phyloP scores from a whole-genome alignment of 179 eudicot species.

The Beta lomatogona region DNA sequence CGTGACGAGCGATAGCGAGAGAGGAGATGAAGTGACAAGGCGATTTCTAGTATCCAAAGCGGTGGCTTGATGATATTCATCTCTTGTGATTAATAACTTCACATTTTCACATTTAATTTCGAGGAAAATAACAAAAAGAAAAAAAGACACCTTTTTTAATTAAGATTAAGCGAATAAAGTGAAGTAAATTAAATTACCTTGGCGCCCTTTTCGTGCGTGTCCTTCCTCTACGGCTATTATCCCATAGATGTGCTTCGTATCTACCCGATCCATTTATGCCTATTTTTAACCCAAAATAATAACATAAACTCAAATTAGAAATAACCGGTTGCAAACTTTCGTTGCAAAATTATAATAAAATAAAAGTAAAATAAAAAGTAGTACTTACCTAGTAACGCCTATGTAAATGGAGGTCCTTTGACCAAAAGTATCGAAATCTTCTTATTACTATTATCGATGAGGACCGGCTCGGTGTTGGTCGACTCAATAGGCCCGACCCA shows the following conservation, averaged over 20 bases:
- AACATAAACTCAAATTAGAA: too few relatives aligned
- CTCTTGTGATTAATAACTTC: too few relatives aligned
- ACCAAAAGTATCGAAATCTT: conserved; percentile 81
- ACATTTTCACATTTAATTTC: too few relatives aligned
- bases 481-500: conserved; percentile 60
- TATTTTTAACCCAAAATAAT: conserved; percentile 24
- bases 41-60: too few relatives aligned
- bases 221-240: conserved; percentile 97
- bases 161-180: not conserved
- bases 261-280: conserved; percentile 98
- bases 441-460: conserved; percentile 48
- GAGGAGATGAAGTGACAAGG: too few relatives aligned
- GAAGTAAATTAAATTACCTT: too few relatives aligned
- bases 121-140: too few relatives aligned
- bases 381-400: conserved; percentile 83
- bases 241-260: conserved; percentile 99
- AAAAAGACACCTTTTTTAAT: too few relatives aligned
- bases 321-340: too few relatives aligned
- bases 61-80: too few relatives aligned
- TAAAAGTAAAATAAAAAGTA: not conserved
- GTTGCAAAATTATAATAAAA: too few relatives aligned
- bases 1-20: too few relatives aligned
- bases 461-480: conserved; percentile 40
- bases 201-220: conserved; percentile 98
- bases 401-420: conserved; percentile 92